Base-by-base conservation (phyloP, 1,284 basidiomycete species). In the Microbotryum silenes-acaulis region DNA sequence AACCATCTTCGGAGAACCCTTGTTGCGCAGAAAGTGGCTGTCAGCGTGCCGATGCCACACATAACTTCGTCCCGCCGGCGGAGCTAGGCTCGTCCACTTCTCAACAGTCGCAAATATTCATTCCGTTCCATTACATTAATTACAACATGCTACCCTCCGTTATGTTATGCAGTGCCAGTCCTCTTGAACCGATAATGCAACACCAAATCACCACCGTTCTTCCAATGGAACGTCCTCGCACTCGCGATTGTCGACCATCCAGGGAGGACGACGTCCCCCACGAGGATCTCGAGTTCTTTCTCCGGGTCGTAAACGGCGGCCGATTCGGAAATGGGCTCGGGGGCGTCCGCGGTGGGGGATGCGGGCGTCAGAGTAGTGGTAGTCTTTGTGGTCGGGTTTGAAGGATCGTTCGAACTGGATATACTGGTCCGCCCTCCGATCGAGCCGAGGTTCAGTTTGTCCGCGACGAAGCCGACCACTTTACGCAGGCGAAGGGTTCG, bases 201-300 rank as follows among this genome's bases (percentile, higher is more conserved):
- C 54, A 84, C 80, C 65, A 96, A 78, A 75, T 96, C 92, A 14
- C 80, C 81, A n/a, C 82, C 79, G 66, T 86, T 85, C 71, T 83
- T 72, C 81, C 90, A 91, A 90, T 61, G 91, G 72, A 85, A 94
- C 75, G 91, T 89, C 65, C 88, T 83, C 58, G 92, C 86, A 33
- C 87, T 87, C 5, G 88, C 92, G 42, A 97, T 81, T 16, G 89
- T 94, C 83, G 93, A 89, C 62, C 87, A 83, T 31, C 87, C 78
- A 29, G 90, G 87, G 33, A 97, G 79, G 14, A 89, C 78, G 37
- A 81, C 78, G 67, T 89, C 86, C 71, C 89, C 90, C 75, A 91
- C 96, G 45, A 94, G 74, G 50, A 97, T 84, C 77, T 97, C 91
- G 73, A 92, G 87, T 48, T 81, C 71, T 51, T 92, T 87, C 70